Conservation (phyloP, 1,284 basidiomycete species). For the Irpex sp. region DNA sequence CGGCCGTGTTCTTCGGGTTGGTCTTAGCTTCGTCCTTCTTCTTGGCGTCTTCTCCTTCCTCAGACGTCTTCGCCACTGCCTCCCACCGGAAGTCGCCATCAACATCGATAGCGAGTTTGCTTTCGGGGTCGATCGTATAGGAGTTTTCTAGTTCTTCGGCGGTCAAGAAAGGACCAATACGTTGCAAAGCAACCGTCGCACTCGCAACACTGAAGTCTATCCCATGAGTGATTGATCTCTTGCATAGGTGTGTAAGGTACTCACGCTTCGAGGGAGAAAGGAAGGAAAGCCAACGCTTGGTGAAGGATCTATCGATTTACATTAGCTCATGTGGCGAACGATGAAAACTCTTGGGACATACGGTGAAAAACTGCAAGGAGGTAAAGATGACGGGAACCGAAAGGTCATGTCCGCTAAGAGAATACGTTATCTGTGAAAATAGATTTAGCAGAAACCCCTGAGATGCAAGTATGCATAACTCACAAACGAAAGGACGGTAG, state of each 20-base stretch:
- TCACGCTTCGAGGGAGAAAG: slow-evolving; percentile 40
- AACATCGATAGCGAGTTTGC: slow-evolving; percentile 48
- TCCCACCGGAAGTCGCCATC: slow-evolving; percentile 75
- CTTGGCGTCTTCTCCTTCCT: slow-evolving; percentile 4
- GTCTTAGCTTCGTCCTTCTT: slow-evolving; percentile 11
- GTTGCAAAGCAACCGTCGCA: slow-evolving; percentile 57
- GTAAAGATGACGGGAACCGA: slow-evolving; percentile 72
- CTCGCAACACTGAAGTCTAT: slow-evolving; percentile 38
- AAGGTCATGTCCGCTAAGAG: slow-evolving; percentile 59
- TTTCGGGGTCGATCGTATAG: slow-evolving; percentile 43
- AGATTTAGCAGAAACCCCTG: neutral
- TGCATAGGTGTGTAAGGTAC: neutral
- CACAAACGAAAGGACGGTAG: slow-evolving; percentile 72
- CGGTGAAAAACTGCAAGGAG: slow-evolving; percentile 72
- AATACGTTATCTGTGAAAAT: slow-evolving; percentile 60
- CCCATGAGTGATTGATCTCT: neutral
- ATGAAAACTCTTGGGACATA: slow-evolving; percentile 30
- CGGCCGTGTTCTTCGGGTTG: neutral
- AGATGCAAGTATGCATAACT: slow-evolving; percentile 20
- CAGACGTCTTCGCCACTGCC: slow-evolving; percentile 34
- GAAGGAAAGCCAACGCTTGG: slow-evolving; percentile 47
- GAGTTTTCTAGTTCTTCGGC: slow-evolving; percentile 62
- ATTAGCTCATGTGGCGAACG: neutral
- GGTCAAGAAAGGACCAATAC: slow-evolving; percentile 56
- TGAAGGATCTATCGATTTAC: slow-evolving; percentile 45